These are phyloP conservation scores for Berberis vulgaris DNA, from an alignment of 164 flowering plant genomes.

Conservation along the genomic window DNA sequence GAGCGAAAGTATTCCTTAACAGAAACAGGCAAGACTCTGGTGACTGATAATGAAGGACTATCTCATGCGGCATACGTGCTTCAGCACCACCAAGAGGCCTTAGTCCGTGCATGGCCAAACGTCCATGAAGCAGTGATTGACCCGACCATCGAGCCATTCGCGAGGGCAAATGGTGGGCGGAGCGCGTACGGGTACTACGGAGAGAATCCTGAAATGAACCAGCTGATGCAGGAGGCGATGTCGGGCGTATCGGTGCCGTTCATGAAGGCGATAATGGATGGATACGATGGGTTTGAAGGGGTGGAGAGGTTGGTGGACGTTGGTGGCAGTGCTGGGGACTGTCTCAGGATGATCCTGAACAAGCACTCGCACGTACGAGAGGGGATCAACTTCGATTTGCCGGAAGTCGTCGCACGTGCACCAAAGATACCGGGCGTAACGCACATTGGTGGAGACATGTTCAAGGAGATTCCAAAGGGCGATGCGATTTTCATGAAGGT, in stretches of 20 bases:
- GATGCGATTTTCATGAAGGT: constrained; percentile 83
- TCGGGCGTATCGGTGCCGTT: constrained; percentile 71
- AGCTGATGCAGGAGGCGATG: constrained; percentile 69
- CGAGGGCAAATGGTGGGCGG: constrained; percentile 46
- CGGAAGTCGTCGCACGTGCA: constrained; percentile 65
- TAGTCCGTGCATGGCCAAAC: constrained; percentile 52
- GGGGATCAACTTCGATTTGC: constrained; percentile 73
- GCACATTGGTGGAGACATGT: constrained; percentile 76
- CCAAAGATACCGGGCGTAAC: constrained; percentile 44
- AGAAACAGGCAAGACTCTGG: constrained; percentile 48
- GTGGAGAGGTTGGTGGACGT: constrained; percentile 54
- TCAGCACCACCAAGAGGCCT: constrained; percentile 69
- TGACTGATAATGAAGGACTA: constrained; percentile 42
- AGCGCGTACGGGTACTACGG: constrained; percentile 55
- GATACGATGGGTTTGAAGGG: constrained; percentile 52
- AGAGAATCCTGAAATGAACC: constrained; percentile 56
- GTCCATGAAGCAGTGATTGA: constrained; percentile 56
- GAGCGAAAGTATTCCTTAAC: constrained; percentile 52
- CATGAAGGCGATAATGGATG: constrained; percentile 52
- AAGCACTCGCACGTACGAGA: constrained; percentile 26
- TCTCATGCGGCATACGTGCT: constrained; percentile 63
- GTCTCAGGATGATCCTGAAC: constrained; percentile 52
- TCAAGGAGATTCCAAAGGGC: constrained; percentile 44
- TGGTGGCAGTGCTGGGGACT: constrained; percentile 79
- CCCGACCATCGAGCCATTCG: constrained; percentile 47